Evolutionary conservation across 805 yeast species (phyloP), one percentile per base, ranked within the genome.

Genomic region (Candida adriatica): DNA sequence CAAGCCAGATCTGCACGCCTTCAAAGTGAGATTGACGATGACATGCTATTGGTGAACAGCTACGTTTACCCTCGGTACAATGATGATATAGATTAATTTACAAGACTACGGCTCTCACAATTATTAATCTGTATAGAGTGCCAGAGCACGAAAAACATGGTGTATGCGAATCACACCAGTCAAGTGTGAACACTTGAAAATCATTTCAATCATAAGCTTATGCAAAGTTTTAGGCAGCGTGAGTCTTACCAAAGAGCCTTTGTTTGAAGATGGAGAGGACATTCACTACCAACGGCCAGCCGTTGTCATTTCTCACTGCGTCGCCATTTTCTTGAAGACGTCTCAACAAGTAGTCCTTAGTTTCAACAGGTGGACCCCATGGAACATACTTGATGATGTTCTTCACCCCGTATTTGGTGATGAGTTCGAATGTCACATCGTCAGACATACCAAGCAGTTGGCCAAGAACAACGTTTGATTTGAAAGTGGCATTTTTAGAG

Each of bases 391-490:
- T 90, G 61, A 90, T 79, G 33, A 88, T 79, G 50, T 85, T 85
- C 39, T 69, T 74, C 27, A 73, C 82, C 27, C 73, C 66, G 43
- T 81, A 73, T 28, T 75, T 66, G 24, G 67, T 60, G 35, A 84
- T 73, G 49, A 88, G 68, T 45, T 82, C 85, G 54, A 70, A 69
- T 16, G 96, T 85, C 39, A 84, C 73, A 49, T 81, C 79, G 58
- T 88, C 97, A 31, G 95, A 94, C 96, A 88, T 90, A 22, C 97
- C 97, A 53, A 90, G 64, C 43, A 88, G 71, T 63, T 90, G 96
- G 26, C 90, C 97, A 46, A 87, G 66, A 6, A 83, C 86, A 16
- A 88, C 81, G 45, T 83, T 82, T 27, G 75, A 62, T 38, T 61
- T 62, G 13, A 41, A 35, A 6, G 55, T 50, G 29, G 55, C 53